Percentiles rank a stretch among this genome's conserved stretches.
Conservation (phyloP, 441 rosid genomes). For the Biscutella laevigata region DNA sequence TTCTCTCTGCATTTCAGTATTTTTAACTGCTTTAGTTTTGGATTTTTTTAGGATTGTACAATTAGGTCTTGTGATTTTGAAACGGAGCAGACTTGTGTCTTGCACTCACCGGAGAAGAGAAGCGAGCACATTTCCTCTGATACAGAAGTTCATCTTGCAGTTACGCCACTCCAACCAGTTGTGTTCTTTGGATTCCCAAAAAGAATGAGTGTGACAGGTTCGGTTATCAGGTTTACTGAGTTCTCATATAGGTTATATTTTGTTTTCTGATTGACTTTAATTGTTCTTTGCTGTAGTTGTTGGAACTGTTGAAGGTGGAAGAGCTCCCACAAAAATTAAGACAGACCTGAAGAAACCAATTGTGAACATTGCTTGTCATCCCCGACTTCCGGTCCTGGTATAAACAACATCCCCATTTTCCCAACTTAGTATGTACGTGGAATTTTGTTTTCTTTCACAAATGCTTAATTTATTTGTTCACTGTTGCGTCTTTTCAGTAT, state of each 20-base stretch:
- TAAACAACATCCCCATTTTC: neutral
- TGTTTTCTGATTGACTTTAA: conserved; percentile 4
- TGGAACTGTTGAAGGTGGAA: conserved; percentile 98
- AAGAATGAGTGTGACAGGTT: conserved; percentile 98
- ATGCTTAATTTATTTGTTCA: conserved; percentile 1
- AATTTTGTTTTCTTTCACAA: neutral
- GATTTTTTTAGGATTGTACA: conserved; percentile 72
- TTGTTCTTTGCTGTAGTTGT: conserved; percentile 55
- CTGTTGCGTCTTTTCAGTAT: conserved; percentile 48
- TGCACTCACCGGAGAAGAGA: conserved; percentile 96
- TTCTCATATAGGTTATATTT: conserved; percentile 4
- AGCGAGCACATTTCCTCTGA: conserved; percentile 67
- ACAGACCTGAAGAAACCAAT: conserved; percentile 95
- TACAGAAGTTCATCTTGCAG: conserved; percentile 90
- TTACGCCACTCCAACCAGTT: conserved; percentile 94
- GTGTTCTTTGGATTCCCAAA: conserved; percentile 91
- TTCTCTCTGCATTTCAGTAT: neutral
- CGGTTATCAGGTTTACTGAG: conserved; percentile 7
- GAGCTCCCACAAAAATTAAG: conserved; percentile 91
- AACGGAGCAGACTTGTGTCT: conserved; percentile 83
- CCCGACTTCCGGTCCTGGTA: conserved; percentile 96
- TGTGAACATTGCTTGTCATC: conserved; percentile 97
- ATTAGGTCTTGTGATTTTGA: conserved; percentile 95
- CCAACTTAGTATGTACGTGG: neutral
- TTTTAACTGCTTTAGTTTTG: neutral